Evolutionary conservation across 345 rosid genomes (phyloP).

Genomic region (Populus nigra): DNA sequence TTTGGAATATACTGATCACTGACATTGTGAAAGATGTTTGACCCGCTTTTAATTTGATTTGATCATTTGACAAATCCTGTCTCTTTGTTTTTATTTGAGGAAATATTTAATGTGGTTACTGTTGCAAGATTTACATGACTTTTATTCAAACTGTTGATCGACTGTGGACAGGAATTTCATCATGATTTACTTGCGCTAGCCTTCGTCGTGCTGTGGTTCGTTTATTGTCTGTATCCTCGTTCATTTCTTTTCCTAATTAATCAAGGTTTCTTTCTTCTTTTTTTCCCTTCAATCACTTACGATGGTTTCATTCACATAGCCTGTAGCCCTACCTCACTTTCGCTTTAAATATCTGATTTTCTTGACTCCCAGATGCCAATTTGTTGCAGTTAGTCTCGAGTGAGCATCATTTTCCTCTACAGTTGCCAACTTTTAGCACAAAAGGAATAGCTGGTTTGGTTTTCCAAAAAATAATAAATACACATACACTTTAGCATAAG

Average conservation of each 20-base stretch:
- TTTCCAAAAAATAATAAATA: too few relatives aligned
- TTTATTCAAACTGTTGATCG: neutral
- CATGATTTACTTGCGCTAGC: neutral
- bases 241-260: neutral
- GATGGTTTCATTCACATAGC: neutral
- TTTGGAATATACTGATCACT: neutral
- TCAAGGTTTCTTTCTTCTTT: too few relatives aligned
- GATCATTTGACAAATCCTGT: neutral
- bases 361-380: neutral
- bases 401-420: neutral
- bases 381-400: neutral
- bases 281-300: neutral
- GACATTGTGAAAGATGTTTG: neutral
- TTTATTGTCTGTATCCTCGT: neutral
- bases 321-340: neutral
- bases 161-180: neutral
- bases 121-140: too few relatives aligned
- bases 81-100: neutral
- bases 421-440: neutral
- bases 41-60: constrained; percentile 1
- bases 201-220: neutral
- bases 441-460: neutral
- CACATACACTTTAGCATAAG: neutral
- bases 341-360: neutral
- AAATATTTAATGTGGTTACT: neutral